Evolutionary conservation across 1,139 yeast species (phyloP).

Genomic region (Saccharomyces uvarum): DNA sequence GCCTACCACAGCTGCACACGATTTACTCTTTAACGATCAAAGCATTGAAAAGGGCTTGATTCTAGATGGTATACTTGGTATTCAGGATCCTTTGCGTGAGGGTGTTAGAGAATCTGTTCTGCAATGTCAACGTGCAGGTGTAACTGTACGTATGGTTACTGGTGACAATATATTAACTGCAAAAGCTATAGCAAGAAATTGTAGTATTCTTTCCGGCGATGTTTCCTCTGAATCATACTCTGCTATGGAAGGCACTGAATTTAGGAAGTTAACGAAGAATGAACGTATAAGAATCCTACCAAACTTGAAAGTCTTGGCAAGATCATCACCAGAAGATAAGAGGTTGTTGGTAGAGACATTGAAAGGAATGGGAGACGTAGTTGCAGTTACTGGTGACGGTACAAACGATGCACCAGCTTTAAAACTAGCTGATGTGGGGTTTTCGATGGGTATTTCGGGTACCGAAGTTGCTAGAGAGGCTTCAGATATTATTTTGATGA

Average conservation of each 20-base stretch:
- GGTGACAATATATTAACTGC: slow-evolving; percentile 93
- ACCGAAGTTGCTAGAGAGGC: slow-evolving; percentile 95
- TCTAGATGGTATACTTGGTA: slow-evolving; percentile 75
- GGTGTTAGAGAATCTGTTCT: slow-evolving; percentile 88
- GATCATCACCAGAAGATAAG: slow-evolving; percentile 95
- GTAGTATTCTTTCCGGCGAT: slow-evolving; percentile 62
- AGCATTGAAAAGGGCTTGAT: slow-evolving; percentile 35
- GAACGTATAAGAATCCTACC: slow-evolving; percentile 62
- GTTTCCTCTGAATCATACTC: slow-evolving; percentile 49
- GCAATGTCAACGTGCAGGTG: slow-evolving; percentile 85
- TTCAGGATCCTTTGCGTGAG: slow-evolving; percentile 85
- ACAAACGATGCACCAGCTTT: slow-evolving; percentile 95
- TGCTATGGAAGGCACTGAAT: slow-evolving; percentile 89
- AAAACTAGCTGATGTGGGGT: slow-evolving; percentile 85
- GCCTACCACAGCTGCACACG: slow-evolving; percentile 42
- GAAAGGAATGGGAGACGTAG: slow-evolving; percentile 78
- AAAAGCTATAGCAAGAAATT: slow-evolving; percentile 75
- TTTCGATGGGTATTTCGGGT: slow-evolving; percentile 90
- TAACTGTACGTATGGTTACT: slow-evolving; percentile 92
- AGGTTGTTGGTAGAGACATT: slow-evolving; percentile 78
- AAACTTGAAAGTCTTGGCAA: slow-evolving; percentile 71
- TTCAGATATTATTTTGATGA: slow-evolving; percentile 88
- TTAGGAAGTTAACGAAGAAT: slow-evolving; percentile 56
- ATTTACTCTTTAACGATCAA: slow-evolving; percentile 36
- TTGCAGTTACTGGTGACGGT: slow-evolving; percentile 98